Base-by-base conservation (phyloP, 805 yeast species). In the Pichia californica region DNA sequence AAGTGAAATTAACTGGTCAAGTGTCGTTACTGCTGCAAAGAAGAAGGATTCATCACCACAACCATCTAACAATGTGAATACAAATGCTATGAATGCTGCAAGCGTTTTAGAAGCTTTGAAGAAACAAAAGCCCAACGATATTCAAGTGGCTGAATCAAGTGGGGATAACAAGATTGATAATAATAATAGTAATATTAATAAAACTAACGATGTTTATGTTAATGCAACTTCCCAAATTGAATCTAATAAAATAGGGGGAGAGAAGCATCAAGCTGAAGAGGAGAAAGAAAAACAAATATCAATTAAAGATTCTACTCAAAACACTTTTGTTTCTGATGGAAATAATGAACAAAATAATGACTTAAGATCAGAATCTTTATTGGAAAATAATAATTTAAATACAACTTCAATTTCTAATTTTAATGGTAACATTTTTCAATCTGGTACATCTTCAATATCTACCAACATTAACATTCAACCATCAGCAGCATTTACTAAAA, bases 21-120 rank as follows among this genome's bases (percentile, higher is more conserved):
- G 61, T 16, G 63, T 65, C 3, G 60, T 60, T 26, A 57, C 57
- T 11, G 59, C 57, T 18, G 45, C 49, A 15, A 46, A 50, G 18
- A 46, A 48, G 32, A 46, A 35, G 26, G 45, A 40, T 11, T 7
- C 35, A 16, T 13, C 43, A 7, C 28, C 18, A 19, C 30, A 36
- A 16, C 36, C 35, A 20, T 27, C 23, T 15, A 40, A 19, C 30
- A 50, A 44, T 9, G 23, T 57, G 36, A 63, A 61, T 46, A 46
- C 58, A 20, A 61, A 59, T 45, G 67, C 67, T 16, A 36, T 56
- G 18, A 62, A 62, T 51, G 67, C 67, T 2, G 66, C 65, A n/a
- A 62, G 66, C 44, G 67, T 63, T 11, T 45, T 63, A 35, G 67
- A 63, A 42, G 65, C 66, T 6, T 47, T 63, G 39, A 63, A 63